Base-by-base conservation (phyloP, 2,329 filamentous ascomycete species). In the Cryphonectria parasitica region DNA sequence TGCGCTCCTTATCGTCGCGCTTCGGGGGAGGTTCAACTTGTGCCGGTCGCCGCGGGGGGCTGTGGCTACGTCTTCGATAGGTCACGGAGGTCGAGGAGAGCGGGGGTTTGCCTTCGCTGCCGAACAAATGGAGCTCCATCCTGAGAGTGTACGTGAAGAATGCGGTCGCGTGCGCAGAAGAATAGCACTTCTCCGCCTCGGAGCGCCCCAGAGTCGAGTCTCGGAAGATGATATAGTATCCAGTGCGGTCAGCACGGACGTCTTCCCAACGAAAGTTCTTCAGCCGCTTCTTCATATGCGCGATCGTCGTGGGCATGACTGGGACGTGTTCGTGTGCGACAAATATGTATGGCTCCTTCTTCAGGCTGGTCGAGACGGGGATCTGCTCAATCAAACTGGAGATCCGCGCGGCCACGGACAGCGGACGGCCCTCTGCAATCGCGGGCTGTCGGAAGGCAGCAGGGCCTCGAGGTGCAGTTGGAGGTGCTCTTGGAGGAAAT, bases 61-160 rank as follows among this genome's bases (percentile, higher is more conserved):
- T 80, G 6, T 78, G 78, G 70, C 79, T 83, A 2, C 79, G 78
- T 72, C 79, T 72, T 69, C 74, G 74, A 69, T 77, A 75, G 69
- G 73, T 72, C 52, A 78, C 71, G 72, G 67, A 68, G 74, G 74
- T 73, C 3, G 75, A 75, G 11, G 74, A 65, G 25, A 75, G 67
- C 77, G 83, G 71, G 79, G 76, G 73, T 75, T 74, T 77, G 6
- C 76, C 74, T 11, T 74, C 73, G 2, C 75, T 72, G 3, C 80
- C 80, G 22, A 78, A 79, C 5, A 77, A 73, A 74, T 92, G 91
- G 69, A 94, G 90, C 78, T 95, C 92, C 94, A 99, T 97, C 61
- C 90, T 88, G 92, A 99, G 95, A 72, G 83, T 84, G 72, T 98
- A 98, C 1, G 92, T 98, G 83, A 99, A 99, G 73, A 99, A 89